phyloP scores from a whole-genome alignment of 192 early-diverging fungal genomes.

The Linnemannia exigua region DNA sequence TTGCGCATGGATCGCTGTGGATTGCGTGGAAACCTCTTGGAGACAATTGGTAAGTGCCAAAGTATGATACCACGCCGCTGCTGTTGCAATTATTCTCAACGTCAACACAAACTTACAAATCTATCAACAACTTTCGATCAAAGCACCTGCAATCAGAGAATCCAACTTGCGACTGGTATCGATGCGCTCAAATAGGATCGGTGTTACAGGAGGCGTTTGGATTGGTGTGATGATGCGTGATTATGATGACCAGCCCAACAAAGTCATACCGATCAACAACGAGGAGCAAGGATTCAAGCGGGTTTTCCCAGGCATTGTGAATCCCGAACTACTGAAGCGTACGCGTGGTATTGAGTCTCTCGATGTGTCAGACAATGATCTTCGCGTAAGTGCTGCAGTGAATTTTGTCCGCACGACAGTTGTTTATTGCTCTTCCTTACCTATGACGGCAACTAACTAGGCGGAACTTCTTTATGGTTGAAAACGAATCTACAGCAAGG shows the following conservation, averaged over 20 bases:
- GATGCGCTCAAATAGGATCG: constrained; percentile 63
- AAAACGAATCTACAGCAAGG: constrained; percentile 50
- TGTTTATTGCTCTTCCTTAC: neutral
- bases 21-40: constrained; percentile 54
- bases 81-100: neutral
- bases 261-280: constrained; percentile 43
- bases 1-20: constrained; percentile 60
- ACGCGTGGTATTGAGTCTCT: constrained; percentile 56
- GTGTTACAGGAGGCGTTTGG: constrained; percentile 61
- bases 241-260: constrained; percentile 62
- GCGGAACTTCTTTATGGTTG: neutral
- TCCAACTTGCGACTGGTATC: constrained; percentile 60
- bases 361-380: constrained; percentile 61
- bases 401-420: neutral
- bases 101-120: neutral
- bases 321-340: constrained; percentile 47
- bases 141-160: constrained; percentile 60
- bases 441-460: neutral
- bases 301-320: constrained; percentile 48
- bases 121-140: neutral
- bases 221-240: constrained; percentile 69
- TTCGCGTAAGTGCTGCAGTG: constrained; percentile 39
- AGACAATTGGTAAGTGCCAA: constrained; percentile 41
- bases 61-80: neutral
- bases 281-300: constrained; percentile 53